A percentile compares a stretch with the other conserved stretches of the same genome.
phyloP scores from a whole-genome alignment of 2,329 filamentous ascomycete species.

The Hypoxylon sp. region DNA sequence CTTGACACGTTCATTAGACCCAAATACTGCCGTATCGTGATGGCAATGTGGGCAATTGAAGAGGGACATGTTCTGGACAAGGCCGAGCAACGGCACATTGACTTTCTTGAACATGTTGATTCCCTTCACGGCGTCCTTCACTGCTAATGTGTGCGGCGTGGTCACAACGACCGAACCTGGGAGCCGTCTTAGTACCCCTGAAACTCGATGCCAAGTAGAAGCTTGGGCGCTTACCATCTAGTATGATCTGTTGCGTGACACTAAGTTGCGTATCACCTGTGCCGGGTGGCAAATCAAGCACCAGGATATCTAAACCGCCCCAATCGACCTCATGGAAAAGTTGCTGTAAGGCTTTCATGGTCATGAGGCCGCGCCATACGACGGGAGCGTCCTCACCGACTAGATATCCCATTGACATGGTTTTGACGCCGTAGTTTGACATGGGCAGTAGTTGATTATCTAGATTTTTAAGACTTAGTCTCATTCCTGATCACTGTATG shows the following conservation, averaged over 20 bases:
- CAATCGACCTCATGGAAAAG: constrained; percentile 95
- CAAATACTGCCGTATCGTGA: constrained; percentile 81
- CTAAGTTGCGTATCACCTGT: constrained; percentile 97
- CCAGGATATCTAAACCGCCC: constrained; percentile 87
- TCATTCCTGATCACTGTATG: neutral
- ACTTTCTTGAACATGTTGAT: constrained; percentile 94
- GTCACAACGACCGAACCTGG: constrained; percentile 86
- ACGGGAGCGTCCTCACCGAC: constrained; percentile 84
- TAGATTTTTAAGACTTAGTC: constrained; percentile 50
- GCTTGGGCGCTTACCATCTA: constrained; percentile 73
- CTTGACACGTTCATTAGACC: constrained; percentile 73
- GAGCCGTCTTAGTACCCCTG: constrained; percentile 23
- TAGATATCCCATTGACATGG: constrained; percentile 99
- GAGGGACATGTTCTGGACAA: constrained; percentile 92
- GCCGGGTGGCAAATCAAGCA: constrained; percentile 92
- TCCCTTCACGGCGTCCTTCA: constrained; percentile 92
- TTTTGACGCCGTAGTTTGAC: constrained; percentile 94
- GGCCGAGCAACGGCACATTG: constrained; percentile 82
- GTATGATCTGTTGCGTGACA: constrained; percentile 93
- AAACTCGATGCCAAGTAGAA: neutral
- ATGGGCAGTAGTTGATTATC: constrained; percentile 87
- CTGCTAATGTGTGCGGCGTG: constrained; percentile 91
- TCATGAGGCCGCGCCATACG: constrained; percentile 96
- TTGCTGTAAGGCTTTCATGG: constrained; percentile 96
- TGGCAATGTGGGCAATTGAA: constrained; percentile 85